phyloP scores from a whole-genome alignment of 306 rosid species.

The peach (Prunus persica) region Prunus_persica_NCBIv2 NC_034013.1:18275001-18275500 shows the following conservation, averaged over 20 bases:
- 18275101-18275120: conserved; percentile 51
- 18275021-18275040: conserved; percentile 58
- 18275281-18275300: not conserved
- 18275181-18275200: not conserved
- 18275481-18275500: not conserved
- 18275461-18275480: not conserved
- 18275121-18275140: too few species aligned
- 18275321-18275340: not conserved
- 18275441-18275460: not conserved
- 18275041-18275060: conserved; percentile 43
- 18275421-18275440: not conserved
- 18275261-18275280: not conserved
- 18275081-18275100: conserved; percentile 86
- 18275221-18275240: not conserved
- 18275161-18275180: not conserved
- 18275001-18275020: conserved; percentile 30
- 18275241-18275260: not conserved
- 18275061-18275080: conserved; percentile 30
- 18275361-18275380: not conserved
- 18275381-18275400: not conserved
- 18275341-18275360: not conserved
- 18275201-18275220: not conserved
- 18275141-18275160: not conserved
- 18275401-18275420: not conserved
- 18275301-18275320: not conserved